These are phyloP conservation scores for Boletus subparvulus DNA, from an alignment of 768 basidiomycete genomes.

Conservation along the genomic window DNA sequence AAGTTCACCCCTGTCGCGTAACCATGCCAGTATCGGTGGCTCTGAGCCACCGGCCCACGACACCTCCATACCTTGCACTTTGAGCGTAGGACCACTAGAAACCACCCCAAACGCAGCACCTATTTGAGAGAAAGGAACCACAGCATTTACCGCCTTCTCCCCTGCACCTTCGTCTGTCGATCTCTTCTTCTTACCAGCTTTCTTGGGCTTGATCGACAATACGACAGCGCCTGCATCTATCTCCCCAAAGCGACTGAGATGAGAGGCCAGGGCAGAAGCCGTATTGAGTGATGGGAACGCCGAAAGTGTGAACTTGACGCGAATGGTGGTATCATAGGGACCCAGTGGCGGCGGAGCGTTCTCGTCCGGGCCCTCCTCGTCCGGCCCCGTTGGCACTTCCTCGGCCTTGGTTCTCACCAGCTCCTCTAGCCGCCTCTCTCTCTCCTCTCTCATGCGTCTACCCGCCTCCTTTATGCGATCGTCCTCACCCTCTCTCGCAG, in stretches of 20 bases:
- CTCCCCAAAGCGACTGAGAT: constrained; percentile 62
- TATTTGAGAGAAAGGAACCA: constrained; percentile 75
- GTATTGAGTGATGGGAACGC: constrained; percentile 10
- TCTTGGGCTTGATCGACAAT: constrained; percentile 61
- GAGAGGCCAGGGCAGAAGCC: constrained; percentile 24
- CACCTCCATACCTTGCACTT: constrained; percentile 65
- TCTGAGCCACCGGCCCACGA: constrained; percentile 70
- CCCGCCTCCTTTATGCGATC: too few species aligned
- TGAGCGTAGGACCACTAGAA: constrained; percentile 51
- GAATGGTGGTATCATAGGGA: constrained; percentile 63
- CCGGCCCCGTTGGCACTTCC: too few species aligned
- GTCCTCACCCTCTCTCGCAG: too few species aligned
- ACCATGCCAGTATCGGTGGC: constrained; percentile 68
- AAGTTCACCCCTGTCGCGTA: constrained; percentile 71
- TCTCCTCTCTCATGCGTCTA: too few species aligned
- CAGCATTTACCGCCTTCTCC: constrained; percentile 61
- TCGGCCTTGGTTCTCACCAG: too few species aligned
- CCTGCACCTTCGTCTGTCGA: constrained; percentile 25
- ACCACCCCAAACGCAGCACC: constrained; percentile 76
- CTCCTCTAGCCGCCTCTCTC: too few species aligned
- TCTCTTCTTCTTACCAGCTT: constrained; percentile 28
- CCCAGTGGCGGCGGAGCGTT: too few species aligned
- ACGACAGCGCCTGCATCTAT: constrained; percentile 66
- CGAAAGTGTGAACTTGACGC: constrained; percentile 52
- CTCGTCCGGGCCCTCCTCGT: too few species aligned